Percentiles rank a stretch among this genome's conserved stretches.
Evolutionary conservation across 306 rosid species (phyloP).

Genomic region (Carpinus viminea): DNA sequence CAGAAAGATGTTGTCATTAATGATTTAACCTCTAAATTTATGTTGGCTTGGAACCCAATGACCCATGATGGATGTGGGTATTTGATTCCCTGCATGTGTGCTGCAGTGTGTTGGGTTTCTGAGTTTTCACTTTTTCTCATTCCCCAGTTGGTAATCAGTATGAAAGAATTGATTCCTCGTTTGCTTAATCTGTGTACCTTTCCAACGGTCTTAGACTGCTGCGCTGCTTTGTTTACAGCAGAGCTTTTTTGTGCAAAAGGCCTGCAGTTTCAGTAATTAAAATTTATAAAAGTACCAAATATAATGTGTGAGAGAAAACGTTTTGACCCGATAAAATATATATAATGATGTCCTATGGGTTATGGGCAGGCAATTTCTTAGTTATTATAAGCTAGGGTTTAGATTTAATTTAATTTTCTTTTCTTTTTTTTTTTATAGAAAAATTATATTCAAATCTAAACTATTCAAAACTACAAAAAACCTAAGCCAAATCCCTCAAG

Average conservation of each 20-base stretch:
- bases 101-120: neutral
- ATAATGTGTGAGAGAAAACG: neutral
- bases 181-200: conserved; percentile 14
- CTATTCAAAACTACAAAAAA: no score
- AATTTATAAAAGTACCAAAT: neutral
- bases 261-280: conserved; percentile 9
- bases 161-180: conserved; percentile 20
- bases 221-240: conserved; percentile 15
- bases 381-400: no score
- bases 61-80: neutral
- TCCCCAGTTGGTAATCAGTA: conserved; percentile 4
- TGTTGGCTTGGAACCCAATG: conserved; percentile 18
- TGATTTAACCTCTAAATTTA: conserved; percentile 22
- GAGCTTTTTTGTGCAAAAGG: conserved; percentile 16
- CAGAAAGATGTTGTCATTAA: conserved; percentile 4
- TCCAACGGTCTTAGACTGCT: conserved; percentile 21
- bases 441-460: no score
- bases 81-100: conserved; percentile 25
- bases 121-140: conserved; percentile 6
- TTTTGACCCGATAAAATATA: neutral
- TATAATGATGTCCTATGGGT: neutral
- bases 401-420: no score
- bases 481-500: no score
- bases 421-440: no score
- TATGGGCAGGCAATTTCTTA: no score